A percentile compares a stretch with the other conserved stretches of the same genome.
Evolutionary conservation across 2,329 filamentous ascomycete species (phyloP).

Genomic region (Aspergillus clavatus): DNA sequence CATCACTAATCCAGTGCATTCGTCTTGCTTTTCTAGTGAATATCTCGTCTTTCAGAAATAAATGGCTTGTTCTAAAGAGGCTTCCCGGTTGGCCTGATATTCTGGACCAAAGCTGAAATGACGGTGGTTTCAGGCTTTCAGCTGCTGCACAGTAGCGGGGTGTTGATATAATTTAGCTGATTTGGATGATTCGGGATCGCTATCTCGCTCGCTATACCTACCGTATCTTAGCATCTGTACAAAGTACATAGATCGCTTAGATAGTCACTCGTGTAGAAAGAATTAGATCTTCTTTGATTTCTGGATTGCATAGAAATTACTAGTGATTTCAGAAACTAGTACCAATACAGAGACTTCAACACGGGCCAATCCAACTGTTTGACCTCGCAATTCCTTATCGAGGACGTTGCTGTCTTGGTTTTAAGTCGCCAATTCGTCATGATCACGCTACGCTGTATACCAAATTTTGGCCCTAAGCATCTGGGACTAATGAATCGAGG

Average conservation of each 20-base stretch:
- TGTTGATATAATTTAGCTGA: no score
- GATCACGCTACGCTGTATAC: neutral
- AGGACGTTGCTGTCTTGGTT: no score
- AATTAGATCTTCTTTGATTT: neutral
- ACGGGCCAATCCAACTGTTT: no score
- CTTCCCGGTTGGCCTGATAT: neutral
- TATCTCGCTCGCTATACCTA: no score
- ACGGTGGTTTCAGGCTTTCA: neutral
- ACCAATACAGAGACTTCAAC: no score
- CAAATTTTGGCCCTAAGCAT: neutral
- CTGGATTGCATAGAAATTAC: neutral
- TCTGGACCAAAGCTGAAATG: neutral
- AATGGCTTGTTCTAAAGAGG: neutral
- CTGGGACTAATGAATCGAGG: neutral
- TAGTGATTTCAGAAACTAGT: neutral
- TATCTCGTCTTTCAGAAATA: neutral
- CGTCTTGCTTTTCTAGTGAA: neutral
- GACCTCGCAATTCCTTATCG: no score
- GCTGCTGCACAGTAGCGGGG: neutral
- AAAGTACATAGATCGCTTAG: neutral
- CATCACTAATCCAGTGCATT: neutral
- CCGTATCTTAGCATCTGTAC: no score
- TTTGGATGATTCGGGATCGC: no score
- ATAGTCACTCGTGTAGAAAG: neutral
- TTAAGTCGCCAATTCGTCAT: no score